These are phyloP conservation scores for Trichocladium uniseriatum DNA, from an alignment of 495 filamentous ascomycete genomes.

Conservation along the genomic window DNA sequence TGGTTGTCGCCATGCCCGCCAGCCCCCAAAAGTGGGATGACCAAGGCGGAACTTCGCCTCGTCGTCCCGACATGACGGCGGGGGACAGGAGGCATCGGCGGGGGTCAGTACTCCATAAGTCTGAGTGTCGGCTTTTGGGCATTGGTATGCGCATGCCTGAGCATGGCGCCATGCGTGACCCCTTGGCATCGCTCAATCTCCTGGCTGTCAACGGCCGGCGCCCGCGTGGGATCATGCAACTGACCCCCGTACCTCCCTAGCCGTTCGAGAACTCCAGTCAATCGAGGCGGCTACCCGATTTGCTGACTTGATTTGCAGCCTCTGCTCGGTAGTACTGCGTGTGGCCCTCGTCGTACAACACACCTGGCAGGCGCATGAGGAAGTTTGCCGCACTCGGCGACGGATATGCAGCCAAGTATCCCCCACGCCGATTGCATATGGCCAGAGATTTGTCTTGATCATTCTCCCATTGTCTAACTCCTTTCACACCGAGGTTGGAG, in stretches of 20 bases:
- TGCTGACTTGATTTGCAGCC: not conserved
- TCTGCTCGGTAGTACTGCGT: not conserved
- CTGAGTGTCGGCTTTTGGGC: not conserved
- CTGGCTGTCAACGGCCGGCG: not conserved
- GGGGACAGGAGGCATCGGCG: too few relatives aligned
- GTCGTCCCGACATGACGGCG: too few relatives aligned
- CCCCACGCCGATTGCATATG: not conserved
- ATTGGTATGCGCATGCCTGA: not conserved
- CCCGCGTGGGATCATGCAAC: not conserved
- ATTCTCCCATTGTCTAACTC: not conserved
- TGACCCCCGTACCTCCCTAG: not conserved
- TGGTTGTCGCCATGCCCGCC: not conserved
- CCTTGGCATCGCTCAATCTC: not conserved
- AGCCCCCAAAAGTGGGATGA: not conserved
- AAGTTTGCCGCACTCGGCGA: not conserved
- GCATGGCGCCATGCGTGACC: not conserved
- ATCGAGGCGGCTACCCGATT: not conserved
- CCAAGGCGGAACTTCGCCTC: too few relatives aligned
- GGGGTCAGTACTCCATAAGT: not conserved
- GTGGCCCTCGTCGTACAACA: not conserved
- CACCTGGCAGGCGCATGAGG: not conserved
- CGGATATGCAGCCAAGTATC: not conserved
- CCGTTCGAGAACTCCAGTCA: not conserved
- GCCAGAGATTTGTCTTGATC: not conserved
- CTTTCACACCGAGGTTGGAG: constrained; percentile 1